Evolutionary conservation across 306 rosid genomes (phyloP).

Genomic region (Pueraria montana): DNA sequence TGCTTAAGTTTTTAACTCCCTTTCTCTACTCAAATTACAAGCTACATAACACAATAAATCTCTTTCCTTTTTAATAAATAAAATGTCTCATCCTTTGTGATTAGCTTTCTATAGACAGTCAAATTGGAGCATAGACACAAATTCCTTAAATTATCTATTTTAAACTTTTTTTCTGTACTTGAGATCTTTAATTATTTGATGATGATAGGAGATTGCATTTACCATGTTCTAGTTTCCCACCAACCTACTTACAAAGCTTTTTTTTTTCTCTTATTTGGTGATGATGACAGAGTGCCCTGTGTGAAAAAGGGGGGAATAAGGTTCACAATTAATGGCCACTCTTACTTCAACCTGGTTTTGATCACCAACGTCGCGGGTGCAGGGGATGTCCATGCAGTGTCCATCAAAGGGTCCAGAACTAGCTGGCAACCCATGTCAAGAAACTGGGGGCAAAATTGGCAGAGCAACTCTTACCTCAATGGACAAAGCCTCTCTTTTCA

Average conservation of each 20-base stretch:
- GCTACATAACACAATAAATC: background rate
- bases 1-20: background rate
- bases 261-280: background rate
- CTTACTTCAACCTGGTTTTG: constrained; percentile 57
- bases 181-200: background rate
- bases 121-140: too few relatives aligned
- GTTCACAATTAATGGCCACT: constrained; percentile 55
- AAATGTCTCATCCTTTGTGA: too few relatives aligned
- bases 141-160: background rate
- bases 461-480: constrained; percentile 52
- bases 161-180: background rate
- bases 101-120: too few relatives aligned
- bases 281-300: constrained; percentile 50
- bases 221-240: background rate
- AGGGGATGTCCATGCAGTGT: constrained; percentile 66
- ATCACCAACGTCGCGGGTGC: constrained; percentile 57
- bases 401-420: constrained; percentile 56
- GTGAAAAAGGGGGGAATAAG: constrained; percentile 58
- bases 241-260: background rate
- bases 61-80: too few relatives aligned
- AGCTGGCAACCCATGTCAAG: constrained; percentile 54
- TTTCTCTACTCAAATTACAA: background rate
- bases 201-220: background rate
- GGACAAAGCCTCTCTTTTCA: constrained; percentile 57
- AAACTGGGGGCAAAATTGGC: constrained; percentile 62